Conservation (phyloP, 495 filamentous ascomycete species). For the Sphaerosporella brunnea region DNA sequence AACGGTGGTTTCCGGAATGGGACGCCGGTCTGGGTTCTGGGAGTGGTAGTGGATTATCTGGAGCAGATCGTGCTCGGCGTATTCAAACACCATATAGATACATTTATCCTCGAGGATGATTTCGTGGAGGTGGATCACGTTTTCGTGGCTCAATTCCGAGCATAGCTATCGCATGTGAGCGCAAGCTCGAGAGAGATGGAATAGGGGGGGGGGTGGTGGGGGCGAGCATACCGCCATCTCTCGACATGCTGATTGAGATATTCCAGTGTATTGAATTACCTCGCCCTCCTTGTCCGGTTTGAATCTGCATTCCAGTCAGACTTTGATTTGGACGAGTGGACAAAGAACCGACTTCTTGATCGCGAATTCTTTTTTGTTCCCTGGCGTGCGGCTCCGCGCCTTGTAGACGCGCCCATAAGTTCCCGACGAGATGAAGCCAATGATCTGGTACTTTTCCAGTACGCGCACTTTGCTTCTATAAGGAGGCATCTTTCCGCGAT, state of each 20-base stretch:
- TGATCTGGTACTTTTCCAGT: slow-evolving; percentile 78
- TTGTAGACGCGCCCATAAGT: slow-evolving; percentile 99
- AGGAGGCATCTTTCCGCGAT: slow-evolving; percentile 30
- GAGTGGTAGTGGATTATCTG: slow-evolving; percentile 98
- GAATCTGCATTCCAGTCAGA: slow-evolving; percentile 41
- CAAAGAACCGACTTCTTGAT: slow-evolving; percentile 56
- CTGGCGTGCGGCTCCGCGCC: slow-evolving; percentile 57
- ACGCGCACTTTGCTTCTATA: slow-evolving; percentile 82
- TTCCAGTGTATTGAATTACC: slow-evolving; percentile 81
- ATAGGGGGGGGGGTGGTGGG: not conserved
- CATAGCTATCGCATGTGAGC: slow-evolving; percentile 38
- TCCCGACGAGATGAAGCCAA: slow-evolving; percentile 94
- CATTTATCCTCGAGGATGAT: slow-evolving; percentile 98
- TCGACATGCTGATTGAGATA: slow-evolving; percentile 89
- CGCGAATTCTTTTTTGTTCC: slow-evolving; percentile 60
- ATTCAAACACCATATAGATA: slow-evolving; percentile 99
- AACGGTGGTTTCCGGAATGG: slow-evolving; percentile 74
- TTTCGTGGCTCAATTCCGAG: slow-evolving; percentile 72
- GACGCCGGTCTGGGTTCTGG: slow-evolving; percentile 54
- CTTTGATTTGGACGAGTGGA: not conserved
- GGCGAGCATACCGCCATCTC: slow-evolving; percentile 57
- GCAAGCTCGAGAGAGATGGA: too few relatives aligned
- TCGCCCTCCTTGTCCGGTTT: slow-evolving; percentile 99
- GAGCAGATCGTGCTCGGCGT: slow-evolving; percentile 88
- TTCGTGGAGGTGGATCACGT: slow-evolving; percentile 81